Evolutionary conservation across 768 basidiomycete genomes (phyloP).

Genomic region (Neoboletus subvelutipes): DNA sequence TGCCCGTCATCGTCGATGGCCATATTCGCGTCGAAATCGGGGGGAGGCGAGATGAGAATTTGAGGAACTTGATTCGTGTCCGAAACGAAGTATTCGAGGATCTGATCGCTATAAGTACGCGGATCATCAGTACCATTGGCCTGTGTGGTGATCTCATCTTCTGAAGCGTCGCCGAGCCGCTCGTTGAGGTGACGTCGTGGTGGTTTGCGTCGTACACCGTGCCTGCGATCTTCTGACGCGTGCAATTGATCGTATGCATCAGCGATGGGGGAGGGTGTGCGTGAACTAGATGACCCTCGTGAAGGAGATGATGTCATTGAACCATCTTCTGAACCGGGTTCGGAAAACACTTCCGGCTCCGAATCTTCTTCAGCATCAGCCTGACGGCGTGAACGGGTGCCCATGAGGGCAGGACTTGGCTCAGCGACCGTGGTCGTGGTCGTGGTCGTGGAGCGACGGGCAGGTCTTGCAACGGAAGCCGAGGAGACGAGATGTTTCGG

Average conservation of each 20-base stretch:
- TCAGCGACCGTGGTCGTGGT: constrained; percentile 13
- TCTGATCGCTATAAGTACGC: constrained; percentile 88
- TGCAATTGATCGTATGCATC: constrained; percentile 37
- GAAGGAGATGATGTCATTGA: constrained; percentile 90
- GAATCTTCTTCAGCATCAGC: constrained; percentile 53
- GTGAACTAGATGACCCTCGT: constrained; percentile 82
- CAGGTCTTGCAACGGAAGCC: constrained; percentile 43
- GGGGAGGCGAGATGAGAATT: constrained; percentile 82
- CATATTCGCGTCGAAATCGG: constrained; percentile 93
- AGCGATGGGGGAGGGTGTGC: constrained; percentile 86
- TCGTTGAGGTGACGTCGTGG: constrained; percentile 48
- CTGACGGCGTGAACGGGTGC: constrained; percentile 61
- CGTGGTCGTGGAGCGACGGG: constrained; percentile 25
- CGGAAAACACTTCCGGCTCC: constrained; percentile 63
- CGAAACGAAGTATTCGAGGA: constrained; percentile 98
- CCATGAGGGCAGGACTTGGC: constrained; percentile 27
- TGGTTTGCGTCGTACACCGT: constrained; percentile 46
- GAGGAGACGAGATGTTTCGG: constrained; percentile 90
- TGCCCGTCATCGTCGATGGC: constrained; percentile 98
- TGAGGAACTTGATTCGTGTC: constrained; percentile 91
- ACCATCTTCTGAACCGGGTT: constrained; percentile 79
- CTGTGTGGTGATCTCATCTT: constrained; percentile 39
- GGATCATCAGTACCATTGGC: constrained; percentile 52
- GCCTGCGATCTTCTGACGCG: constrained; percentile 26
- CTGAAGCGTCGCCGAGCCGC: constrained; percentile 44